phyloP scores from a whole-genome alignment of 2,329 filamentous ascomycete genomes.

The Venturia asperata region DNA sequence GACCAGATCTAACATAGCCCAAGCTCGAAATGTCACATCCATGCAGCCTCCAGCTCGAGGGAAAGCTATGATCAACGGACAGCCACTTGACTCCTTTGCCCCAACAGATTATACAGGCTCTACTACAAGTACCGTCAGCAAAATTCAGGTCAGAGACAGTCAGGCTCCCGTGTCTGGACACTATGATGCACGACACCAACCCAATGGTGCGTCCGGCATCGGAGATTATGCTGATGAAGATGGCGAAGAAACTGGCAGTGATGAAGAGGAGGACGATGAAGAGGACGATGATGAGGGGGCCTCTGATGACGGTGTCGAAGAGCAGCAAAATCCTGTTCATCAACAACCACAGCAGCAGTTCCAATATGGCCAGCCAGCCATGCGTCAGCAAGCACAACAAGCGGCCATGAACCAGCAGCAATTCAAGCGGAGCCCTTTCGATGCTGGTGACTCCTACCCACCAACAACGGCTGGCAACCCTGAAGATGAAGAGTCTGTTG shows the following conservation, averaged over 20 bases:
- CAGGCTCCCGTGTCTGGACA: slow-evolving; percentile 17
- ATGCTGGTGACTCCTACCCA: slow-evolving; percentile 3
- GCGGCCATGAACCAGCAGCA: slow-evolving; percentile 19
- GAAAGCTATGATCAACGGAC: background rate
- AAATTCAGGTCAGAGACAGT: slow-evolving; percentile 22
- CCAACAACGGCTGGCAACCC: slow-evolving; percentile 11
- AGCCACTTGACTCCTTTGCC: background rate
- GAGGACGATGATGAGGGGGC: slow-evolving; percentile 20
- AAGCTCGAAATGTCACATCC: slow-evolving; percentile 10
- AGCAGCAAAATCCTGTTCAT: background rate
- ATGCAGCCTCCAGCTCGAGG: slow-evolving; percentile 12
- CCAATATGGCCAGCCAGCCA: slow-evolving; percentile 16
- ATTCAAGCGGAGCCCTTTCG: slow-evolving; percentile 5
- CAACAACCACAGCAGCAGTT: background rate
- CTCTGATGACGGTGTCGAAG: background rate
- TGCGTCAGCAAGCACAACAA: slow-evolving; percentile 20
- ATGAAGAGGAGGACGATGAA: slow-evolving; percentile 20
- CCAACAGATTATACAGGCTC: slow-evolving; percentile 8
- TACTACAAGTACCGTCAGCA: background rate
- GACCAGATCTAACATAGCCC: background rate
- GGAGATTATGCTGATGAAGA: slow-evolving; percentile 19
- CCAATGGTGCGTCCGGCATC: background rate
- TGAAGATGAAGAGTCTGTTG: background rate
- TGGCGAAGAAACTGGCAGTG: slow-evolving; percentile 17
- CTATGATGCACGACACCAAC: slow-evolving; percentile 18